Evolutionary conservation across 2,329 filamentous ascomycete species (phyloP), one percentile per base, ranked within the genome.

Genomic region (Phialocephala sp.): DNA sequence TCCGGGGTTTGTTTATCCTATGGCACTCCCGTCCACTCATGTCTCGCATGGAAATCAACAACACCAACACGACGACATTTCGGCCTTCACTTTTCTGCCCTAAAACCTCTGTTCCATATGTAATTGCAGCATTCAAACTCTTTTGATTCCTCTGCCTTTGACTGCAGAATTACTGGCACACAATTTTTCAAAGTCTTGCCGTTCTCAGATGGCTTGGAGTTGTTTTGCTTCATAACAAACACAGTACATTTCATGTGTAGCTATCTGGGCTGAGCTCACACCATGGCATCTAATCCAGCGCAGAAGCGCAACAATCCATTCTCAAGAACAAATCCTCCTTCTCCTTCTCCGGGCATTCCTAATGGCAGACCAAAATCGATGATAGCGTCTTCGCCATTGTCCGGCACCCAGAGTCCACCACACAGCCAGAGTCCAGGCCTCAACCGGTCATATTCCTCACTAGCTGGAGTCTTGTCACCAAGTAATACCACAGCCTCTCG

Each of bases 291-390:
- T 73, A 87, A 84, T 77, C 86, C 87, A 78, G 87, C 89, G 72
- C 86, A 90, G 77, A 91, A 89, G 82, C 89, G 93, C 74, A 91
- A 88, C 76, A 94, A 92, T 80, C 91, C 92, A 18, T 96, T 97
- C 77, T 84, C 85, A 66, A 87, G 92, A 75, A 87, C 88, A 61
- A 81, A 84, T 54, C 90, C 91, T 18, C 84, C 89, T 24, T 91
- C 91, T 37, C 85, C 90, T 50, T 84, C 81, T 59, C 83, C 87
- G 41, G 80, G 77, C 57, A 77, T 78, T 45, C 73, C 79, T 62
- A 81, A 83, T 69, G 80, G 77, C 59, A 81, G 93, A 71, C 92
- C 93, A 11, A 94, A 92, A 76, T 97, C 93, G 2, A 86, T 88
- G 64, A 82, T 94, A 65, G 87, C 93, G 74, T 83, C 72, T 32